A percentile compares a stretch with the other conserved stretches of the same genome.
These are phyloP conservation scores for Opeltia flavorubescens DNA, from an alignment of 495 filamentous ascomycete species.

Conservation along the genomic window DNA sequence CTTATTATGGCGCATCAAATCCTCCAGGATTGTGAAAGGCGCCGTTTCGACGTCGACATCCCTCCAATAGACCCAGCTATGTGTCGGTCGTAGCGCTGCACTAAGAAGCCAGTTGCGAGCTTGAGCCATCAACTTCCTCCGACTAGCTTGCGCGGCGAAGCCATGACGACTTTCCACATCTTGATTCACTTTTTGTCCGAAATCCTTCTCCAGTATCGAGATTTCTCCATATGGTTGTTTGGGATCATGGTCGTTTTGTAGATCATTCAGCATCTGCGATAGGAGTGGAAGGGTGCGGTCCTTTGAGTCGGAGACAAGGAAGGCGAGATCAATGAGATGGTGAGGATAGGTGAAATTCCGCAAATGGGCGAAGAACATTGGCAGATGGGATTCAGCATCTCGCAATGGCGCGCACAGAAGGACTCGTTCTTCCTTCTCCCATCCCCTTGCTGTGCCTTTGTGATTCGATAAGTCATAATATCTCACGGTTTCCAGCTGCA, in stretches of 20 bases:
- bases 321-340: slow-evolving; percentile 88
- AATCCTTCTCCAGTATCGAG: slow-evolving; percentile 96
- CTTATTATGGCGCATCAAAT: slow-evolving; percentile 97
- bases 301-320: slow-evolving; percentile 94
- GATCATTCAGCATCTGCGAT: slow-evolving; percentile 52
- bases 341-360: slow-evolving; percentile 96
- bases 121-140: slow-evolving; percentile 95
- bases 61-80: slow-evolving; percentile 99
- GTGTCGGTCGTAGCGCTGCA: slow-evolving; percentile 82
- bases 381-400: slow-evolving; percentile 83
- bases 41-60: slow-evolving; percentile 98
- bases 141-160: slow-evolving; percentile 86
- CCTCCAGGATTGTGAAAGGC: slow-evolving; percentile 89
- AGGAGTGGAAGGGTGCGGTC: slow-evolving; percentile 75
- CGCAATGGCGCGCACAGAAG: slow-evolving; percentile 89
- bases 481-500: slow-evolving; percentile 80
- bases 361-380: slow-evolving; percentile 97
- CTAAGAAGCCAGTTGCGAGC: slow-evolving; percentile 95
- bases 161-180: slow-evolving; percentile 96
- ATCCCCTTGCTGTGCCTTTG: slow-evolving; percentile 76
- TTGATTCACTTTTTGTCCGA: slow-evolving; percentile 95
- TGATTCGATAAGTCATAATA: slow-evolving; percentile 92
- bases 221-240: slow-evolving; percentile 87
- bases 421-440: slow-evolving; percentile 91
- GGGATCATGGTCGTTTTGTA: slow-evolving; percentile 69